Percentiles rank a stretch among this genome's conserved stretches.
phyloP scores from a whole-genome alignment of 306 rosid genomes.

The Fragaria vesca region DNA sequence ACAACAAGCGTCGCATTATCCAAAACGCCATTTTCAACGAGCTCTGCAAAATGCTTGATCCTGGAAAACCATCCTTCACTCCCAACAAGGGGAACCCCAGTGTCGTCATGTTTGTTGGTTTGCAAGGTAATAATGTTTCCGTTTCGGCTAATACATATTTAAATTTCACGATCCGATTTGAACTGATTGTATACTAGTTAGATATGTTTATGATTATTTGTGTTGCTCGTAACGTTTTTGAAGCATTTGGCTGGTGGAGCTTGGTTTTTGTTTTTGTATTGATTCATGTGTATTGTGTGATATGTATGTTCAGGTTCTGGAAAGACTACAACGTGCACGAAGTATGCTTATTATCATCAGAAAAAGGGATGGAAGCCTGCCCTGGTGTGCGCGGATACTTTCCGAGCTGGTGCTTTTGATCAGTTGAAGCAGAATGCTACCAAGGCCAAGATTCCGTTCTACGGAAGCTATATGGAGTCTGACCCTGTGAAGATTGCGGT shows the following conservation, averaged over 20 bases:
- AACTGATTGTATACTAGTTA: too few relatives aligned
- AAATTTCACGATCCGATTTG: not conserved
- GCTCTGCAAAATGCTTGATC: slow-evolving; percentile 87
- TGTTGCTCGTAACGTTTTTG: too few relatives aligned
- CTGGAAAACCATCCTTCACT: slow-evolving; percentile 79
- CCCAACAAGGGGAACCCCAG: slow-evolving; percentile 82
- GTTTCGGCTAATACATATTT: too few relatives aligned
- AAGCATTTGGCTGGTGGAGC: not conserved
- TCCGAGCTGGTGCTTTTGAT: slow-evolving; percentile 97
- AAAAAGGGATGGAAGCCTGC: slow-evolving; percentile 97
- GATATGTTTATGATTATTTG: too few relatives aligned
- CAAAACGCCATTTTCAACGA: slow-evolving; percentile 85
- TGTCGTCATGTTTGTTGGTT: slow-evolving; percentile 87
- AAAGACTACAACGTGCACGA: slow-evolving; percentile 89
- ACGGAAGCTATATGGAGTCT: slow-evolving; percentile 80
- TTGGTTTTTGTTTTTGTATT: not conserved
- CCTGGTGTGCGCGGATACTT: slow-evolving; percentile 89
- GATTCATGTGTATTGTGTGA: not conserved
- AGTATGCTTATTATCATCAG: slow-evolving; percentile 78
- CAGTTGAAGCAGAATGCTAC: slow-evolving; percentile 92
- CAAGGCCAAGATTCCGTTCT: slow-evolving; percentile 90
- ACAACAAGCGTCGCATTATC: slow-evolving; percentile 83
- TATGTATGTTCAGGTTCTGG: slow-evolving; percentile 59
- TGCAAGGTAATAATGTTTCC: slow-evolving; percentile 48
- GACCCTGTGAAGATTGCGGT: slow-evolving; percentile 83